Percentiles rank a stretch among this genome's conserved stretches.
Evolutionary conservation across 148 eudicot genomes (phyloP).

Genomic region (Camellia sinensis): DNA sequence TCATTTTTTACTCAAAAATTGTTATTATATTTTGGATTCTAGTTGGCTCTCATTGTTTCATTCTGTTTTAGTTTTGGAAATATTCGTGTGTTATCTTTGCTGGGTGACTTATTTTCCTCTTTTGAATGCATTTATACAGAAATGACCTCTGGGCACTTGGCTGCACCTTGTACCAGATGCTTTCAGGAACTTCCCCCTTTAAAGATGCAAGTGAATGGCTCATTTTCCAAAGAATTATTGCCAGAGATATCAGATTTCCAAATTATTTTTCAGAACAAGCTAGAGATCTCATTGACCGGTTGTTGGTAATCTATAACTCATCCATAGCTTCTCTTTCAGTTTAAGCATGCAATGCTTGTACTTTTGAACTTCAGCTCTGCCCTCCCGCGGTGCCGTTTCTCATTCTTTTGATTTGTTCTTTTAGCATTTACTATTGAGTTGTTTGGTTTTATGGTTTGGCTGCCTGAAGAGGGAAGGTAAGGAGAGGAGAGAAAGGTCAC

Average conservation of each 20-base stretch:
- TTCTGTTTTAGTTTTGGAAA: background rate
- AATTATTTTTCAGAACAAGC: constrained; percentile 80
- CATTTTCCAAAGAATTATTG: constrained; percentile 89
- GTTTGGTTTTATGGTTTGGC: background rate
- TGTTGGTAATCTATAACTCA: constrained; percentile 55
- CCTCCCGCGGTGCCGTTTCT: background rate
- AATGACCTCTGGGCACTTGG: constrained; percentile 99
- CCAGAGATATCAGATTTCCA: constrained; percentile 89
- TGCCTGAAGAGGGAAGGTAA: too few species aligned
- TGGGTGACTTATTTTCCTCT: constrained; percentile 1
- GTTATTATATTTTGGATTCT: constrained; percentile 4
- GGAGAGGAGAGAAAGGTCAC: too few species aligned
- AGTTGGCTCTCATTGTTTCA: constrained; percentile 8
- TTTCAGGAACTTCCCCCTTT: constrained; percentile 96
- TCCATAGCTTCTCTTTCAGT: constrained; percentile 6
- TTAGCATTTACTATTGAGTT: background rate
- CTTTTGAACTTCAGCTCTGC: background rate
- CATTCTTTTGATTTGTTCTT: background rate
- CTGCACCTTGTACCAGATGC: constrained; percentile 98
- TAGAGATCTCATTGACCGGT: constrained; percentile 76
- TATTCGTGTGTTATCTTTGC: background rate
- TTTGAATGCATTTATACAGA: constrained; percentile 40
- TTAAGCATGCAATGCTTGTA: background rate
- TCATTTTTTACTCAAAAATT: background rate
- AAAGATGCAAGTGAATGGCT: constrained; percentile 99